Evolutionary conservation across 176 grass and related monocot genomes (phyloP), one percentile per base, ranked within the genome.

Genomic region (Phoenix roebelenii): DNA sequence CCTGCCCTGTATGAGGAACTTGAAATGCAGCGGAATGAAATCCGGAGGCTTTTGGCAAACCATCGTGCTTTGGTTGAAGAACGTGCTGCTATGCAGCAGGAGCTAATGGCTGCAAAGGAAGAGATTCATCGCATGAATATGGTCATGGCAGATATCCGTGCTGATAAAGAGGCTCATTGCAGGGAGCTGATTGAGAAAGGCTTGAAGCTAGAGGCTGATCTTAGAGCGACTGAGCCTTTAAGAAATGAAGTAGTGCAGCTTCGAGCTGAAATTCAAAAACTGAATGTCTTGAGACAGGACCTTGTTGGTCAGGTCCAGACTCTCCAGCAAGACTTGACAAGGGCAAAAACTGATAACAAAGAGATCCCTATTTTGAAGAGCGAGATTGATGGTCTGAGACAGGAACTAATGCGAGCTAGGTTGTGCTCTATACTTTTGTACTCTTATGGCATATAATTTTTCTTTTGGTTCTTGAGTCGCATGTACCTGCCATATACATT

Each of bases 211-310:
- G 71, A 74, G 22, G 49, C 24, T 35, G 71, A 74, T 20, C 49
- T 30, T 55, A 74, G 71, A 52, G 59, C 39, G 18, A 63, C 22
- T 24, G 39, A 28, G 22, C 23, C 64, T 18, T 59, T 74, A 61
- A 64, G 49, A 48, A 51, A 64, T 49, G 58, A 74, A 30, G 24
- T 74, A 16, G 16, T 26, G 7, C 25, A 5, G 3, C n/a, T 74
- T 49, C 57, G 23, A 56, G 71, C 39, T n/a, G 71, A 64, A 4
- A 9, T 64, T 55, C 59, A 74, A 61, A 74, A 61, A 54, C 56
- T 63, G 53, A 55, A 50, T 22, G 15, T 54, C 28, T 26, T 25
- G 49, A 74, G 60, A 52, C 55, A 63, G 60, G 71, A 74, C 49
- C 48, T 74, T 49, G 5, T 29, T 63, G 24, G 16, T 15, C 61